phyloP scores from a whole-genome alignment of 1,139 yeast species.

The Geotrichum citri-aurantii region DNA sequence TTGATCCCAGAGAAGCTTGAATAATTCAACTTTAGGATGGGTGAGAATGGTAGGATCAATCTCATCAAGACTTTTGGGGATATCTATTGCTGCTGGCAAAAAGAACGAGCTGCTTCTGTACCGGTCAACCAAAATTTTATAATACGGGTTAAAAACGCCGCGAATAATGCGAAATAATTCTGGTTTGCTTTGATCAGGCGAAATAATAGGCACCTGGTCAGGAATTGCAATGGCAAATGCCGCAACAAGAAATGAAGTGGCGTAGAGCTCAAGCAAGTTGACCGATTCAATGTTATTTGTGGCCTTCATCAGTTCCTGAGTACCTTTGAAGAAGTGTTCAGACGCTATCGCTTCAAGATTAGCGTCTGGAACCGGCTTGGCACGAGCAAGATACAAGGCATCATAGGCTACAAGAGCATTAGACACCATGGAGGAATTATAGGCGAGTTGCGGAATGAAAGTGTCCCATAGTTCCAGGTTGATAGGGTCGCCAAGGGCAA shows the following conservation, averaged over 20 bases:
- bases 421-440: conserved; percentile 9
- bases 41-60: neutral
- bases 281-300: neutral
- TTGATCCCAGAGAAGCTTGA: conserved; percentile 12
- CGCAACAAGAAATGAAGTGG: conserved; percentile 8
- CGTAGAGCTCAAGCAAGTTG: conserved; percentile 8
- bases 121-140: neutral
- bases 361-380: neutral
- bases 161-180: conserved; percentile 11
- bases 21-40: neutral
- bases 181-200: conserved; percentile 7
- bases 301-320: conserved; percentile 7
- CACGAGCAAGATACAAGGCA: conserved; percentile 3
- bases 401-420: conserved; percentile 12
- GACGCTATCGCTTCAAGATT: conserved; percentile 8
- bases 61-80: neutral
- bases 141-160: conserved; percentile 10
- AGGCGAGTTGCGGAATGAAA: conserved; percentile 11
- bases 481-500: conserved; percentile 4
- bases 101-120: neutral
- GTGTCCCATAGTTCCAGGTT: conserved; percentile 8
- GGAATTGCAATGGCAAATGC: conserved; percentile 10
- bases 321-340: conserved; percentile 2
- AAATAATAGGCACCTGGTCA: conserved; percentile 5
- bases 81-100: neutral